Base-by-base conservation (phyloP, 2,329 filamentous ascomycete genomes). In the Emmonsia crescens region DNA sequence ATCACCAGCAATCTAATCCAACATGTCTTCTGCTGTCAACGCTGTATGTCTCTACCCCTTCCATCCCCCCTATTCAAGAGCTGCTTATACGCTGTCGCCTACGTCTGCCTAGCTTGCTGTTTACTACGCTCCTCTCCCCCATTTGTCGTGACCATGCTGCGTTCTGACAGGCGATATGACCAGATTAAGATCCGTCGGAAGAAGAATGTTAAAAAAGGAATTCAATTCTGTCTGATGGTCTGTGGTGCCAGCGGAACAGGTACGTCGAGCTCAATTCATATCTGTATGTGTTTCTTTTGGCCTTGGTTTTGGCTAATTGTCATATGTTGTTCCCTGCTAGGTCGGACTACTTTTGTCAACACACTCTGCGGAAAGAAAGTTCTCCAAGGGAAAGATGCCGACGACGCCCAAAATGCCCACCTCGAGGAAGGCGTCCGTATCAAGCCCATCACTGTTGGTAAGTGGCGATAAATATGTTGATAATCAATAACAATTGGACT, bases 201-300 rank as follows among this genome's bases (percentile, higher is more conserved):
- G 93, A 99, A 99, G 89, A 97, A 99, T 85, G 93, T 99, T 82
- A 96, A 96, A 89, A 96, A 96, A 86, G 94, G 94, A 76, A 97
- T 99, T 75, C 94, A 99, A 84, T 99, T 99, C 83, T 97, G 92
- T 79, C 80, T 99, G 85, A 99, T 99, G 94, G 94, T 99, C 74
- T 97, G 94, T 77, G 94, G 94, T 82, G 94, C 94, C 76, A 97
- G 93, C 71, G 94, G 94, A 78, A 97, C 94, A 79, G 94, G 91
- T 96, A 86, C 57, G 61, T 24, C 84, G 66, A 57, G 57, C 59
- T 64, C 60, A 42, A 62, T 48, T n/a, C 60, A 42, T 60, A 21
- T 24, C 44, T 33, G n/a, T 6, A n/a, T 55, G 31, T 24, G 5
- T 19, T 21, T 44, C 49, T 40, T 54, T 62, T 61, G 49, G 55